Evolutionary conservation across 1,284 basidiomycete genomes (phyloP).

Genomic region (Coniferiporia sulphurascens): DNA sequence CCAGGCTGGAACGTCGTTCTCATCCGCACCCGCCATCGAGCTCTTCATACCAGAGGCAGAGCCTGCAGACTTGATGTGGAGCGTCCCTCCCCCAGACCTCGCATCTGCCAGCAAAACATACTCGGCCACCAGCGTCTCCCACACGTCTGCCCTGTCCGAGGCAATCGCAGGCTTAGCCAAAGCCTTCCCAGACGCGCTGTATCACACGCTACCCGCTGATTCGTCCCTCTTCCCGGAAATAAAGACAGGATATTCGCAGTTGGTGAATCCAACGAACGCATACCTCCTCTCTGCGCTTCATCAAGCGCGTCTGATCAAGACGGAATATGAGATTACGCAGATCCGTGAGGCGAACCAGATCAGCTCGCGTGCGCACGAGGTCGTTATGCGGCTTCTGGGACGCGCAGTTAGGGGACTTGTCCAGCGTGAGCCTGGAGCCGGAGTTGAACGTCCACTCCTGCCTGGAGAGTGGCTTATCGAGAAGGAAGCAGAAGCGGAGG

Average conservation of each 20-base stretch:
- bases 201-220: conserved; percentile 57
- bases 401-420: conserved; percentile 58
- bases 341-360: conserved; percentile 80
- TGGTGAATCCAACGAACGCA: conserved; percentile 42
- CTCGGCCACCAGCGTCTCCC: conserved; percentile 53
- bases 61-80: conserved; percentile 78
- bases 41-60: conserved; percentile 75
- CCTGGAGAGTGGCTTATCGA: conserved; percentile 81
- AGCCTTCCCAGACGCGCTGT: conserved; percentile 51
- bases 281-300: conserved; percentile 76
- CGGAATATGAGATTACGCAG: conserved; percentile 62
- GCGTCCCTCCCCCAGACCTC: conserved; percentile 72
- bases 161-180: conserved; percentile 52
- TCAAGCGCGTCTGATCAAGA: conserved; percentile 73
- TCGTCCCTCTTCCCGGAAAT: conserved; percentile 54
- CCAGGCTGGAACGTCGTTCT: conserved; percentile 45
- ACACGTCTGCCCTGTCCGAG: conserved; percentile 44
- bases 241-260: conserved; percentile 36
- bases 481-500: conserved; percentile 88
- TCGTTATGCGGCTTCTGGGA: conserved; percentile 86
- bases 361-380: conserved; percentile 83
- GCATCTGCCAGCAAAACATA: conserved; percentile 47
- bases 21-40: conserved; percentile 43
- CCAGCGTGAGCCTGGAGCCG: conserved; percentile 38
- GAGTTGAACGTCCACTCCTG: conserved; percentile 51